Evolutionary conservation across 108 stramenopile genomes (phyloP).

Genomic region (Licmophora abbreviata): DNA sequence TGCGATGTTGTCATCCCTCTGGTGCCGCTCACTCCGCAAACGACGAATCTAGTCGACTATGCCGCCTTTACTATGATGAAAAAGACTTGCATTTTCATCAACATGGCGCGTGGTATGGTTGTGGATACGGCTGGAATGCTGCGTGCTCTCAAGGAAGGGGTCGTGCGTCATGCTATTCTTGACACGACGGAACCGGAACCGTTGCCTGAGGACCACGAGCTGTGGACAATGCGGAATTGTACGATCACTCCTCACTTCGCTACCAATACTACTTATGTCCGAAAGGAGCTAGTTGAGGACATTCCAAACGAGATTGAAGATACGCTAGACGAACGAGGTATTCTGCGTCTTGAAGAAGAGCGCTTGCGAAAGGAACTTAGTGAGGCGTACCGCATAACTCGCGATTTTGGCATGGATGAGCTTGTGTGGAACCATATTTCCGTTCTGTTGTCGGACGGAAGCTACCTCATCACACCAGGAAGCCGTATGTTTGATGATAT

Average conservation of each 20-base stretch:
- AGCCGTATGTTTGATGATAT: constrained; percentile 35
- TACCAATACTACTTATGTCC: constrained; percentile 49
- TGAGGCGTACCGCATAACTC: constrained; percentile 34
- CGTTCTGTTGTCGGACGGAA: constrained; percentile 29
- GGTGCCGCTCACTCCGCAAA: constrained; percentile 31
- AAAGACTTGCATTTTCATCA: constrained; percentile 30
- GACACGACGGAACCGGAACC: constrained; percentile 58
- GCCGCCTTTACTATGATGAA: constrained; percentile 16
- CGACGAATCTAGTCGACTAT: constrained; percentile 31
- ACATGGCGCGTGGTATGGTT: constrained; percentile 53
- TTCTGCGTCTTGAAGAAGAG: constrained; percentile 18
- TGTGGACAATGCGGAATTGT: constrained; percentile 39
- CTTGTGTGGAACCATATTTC: constrained; percentile 74
- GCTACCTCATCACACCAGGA: constrained; percentile 49
- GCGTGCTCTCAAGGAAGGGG: constrained; percentile 26
- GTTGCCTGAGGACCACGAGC: constrained; percentile 33
- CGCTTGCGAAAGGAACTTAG: constrained; percentile 16
- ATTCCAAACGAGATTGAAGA: constrained; percentile 41
- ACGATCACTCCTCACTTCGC: constrained; percentile 53
- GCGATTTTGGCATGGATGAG: constrained; percentile 51
- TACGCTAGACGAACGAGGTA: constrained; percentile 24
- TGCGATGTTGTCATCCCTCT: constrained; percentile 49
- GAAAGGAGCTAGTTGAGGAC: constrained; percentile 41
- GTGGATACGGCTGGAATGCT: constrained; percentile 40
- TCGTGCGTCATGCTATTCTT: constrained; percentile 42